Evolutionary conservation across 1,284 basidiomycete genomes (phyloP).

Genomic region (Boletellus deceptivus): DNA sequence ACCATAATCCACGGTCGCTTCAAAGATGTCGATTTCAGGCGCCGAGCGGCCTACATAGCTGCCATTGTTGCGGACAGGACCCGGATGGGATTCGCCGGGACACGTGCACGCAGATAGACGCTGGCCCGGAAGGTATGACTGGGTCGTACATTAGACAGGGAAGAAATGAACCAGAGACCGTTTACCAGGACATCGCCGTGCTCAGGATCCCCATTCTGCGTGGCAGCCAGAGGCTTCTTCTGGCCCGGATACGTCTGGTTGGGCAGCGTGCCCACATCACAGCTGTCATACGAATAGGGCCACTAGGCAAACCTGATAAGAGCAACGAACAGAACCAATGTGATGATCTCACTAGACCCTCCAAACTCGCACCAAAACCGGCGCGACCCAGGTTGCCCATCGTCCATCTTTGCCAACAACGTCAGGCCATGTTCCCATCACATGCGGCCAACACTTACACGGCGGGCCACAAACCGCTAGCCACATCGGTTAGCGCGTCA

Average conservation of each 20-base stretch:
- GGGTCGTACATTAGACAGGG: slow-evolving; percentile 4
- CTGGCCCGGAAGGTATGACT: slow-evolving; percentile 81
- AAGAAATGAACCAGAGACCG: slow-evolving; percentile 2
- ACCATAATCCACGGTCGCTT: slow-evolving; percentile 30
- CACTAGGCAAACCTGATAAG: slow-evolving; percentile 37
- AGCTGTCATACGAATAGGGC: slow-evolving; percentile 73
- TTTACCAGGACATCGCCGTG: slow-evolving; percentile 41
- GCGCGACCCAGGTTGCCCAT: slow-evolving; percentile 81
- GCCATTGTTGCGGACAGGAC: slow-evolving; percentile 64
- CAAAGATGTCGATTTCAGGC: slow-evolving; percentile 66
- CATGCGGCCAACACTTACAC: slow-evolving; percentile 38
- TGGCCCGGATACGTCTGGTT: slow-evolving; percentile 71
- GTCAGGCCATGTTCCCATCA: slow-evolving; percentile 3
- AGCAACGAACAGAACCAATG: neutral
- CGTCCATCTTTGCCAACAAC: slow-evolving; percentile 49
- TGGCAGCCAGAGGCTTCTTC: slow-evolving; percentile 46
- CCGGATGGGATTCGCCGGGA: slow-evolving; percentile 78
- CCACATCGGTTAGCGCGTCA: slow-evolving; percentile 8
- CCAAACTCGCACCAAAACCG: slow-evolving; percentile 69
- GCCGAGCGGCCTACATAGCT: slow-evolving; percentile 69
- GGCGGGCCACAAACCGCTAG: slow-evolving; percentile 71
- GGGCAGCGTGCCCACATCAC: slow-evolving; percentile 81
- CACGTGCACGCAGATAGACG: slow-evolving; percentile 82
- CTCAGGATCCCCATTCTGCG: slow-evolving; percentile 42
- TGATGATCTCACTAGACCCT: slow-evolving; percentile 46